These are phyloP conservation scores for Linnemannia elongata DNA, from an alignment of 192 early-diverging fungal genomes.

Conservation along the genomic window DNA sequence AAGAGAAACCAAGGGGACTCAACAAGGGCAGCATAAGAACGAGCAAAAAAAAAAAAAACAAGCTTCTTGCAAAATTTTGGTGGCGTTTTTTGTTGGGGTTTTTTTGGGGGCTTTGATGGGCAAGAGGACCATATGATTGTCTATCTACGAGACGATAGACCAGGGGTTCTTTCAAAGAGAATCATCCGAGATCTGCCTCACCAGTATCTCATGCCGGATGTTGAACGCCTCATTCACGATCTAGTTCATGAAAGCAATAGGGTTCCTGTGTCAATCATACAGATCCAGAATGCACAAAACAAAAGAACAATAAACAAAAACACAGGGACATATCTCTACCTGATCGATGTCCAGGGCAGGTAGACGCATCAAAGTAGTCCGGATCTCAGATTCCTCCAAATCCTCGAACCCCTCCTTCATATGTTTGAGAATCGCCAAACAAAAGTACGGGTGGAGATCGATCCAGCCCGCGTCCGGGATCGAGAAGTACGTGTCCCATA, in stretches of 20 bases:
- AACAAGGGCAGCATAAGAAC: neutral
- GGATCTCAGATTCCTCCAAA: constrained; percentile 91
- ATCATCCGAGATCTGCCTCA: constrained; percentile 66
- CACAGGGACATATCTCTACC: constrained; percentile 26
- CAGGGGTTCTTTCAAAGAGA: neutral
- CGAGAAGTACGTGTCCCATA: constrained; percentile 93
- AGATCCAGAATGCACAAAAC: neutral
- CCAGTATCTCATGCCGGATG: constrained; percentile 75
- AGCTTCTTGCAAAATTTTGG: neutral
- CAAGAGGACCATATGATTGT: neutral
- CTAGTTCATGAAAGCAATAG: constrained; percentile 26
- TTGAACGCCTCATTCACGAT: constrained; percentile 80
- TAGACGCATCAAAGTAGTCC: constrained; percentile 81
- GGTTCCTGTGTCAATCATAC: neutral
- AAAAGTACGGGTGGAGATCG: constrained; percentile 27
- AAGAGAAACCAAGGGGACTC: too few species aligned
- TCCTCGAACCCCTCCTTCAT: constrained; percentile 89
- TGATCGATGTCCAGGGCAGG: constrained; percentile 77
- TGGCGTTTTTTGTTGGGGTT: neutral
- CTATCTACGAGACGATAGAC: neutral
- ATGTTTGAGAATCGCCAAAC: constrained; percentile 78
- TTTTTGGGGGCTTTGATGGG: neutral
- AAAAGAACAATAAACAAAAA: neutral
- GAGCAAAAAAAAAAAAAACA: neutral
- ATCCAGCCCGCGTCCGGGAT: constrained; percentile 52